Conservation (phyloP, 2,329 filamentous ascomycete species). For the Clonostachys rhizophaga region DNA sequence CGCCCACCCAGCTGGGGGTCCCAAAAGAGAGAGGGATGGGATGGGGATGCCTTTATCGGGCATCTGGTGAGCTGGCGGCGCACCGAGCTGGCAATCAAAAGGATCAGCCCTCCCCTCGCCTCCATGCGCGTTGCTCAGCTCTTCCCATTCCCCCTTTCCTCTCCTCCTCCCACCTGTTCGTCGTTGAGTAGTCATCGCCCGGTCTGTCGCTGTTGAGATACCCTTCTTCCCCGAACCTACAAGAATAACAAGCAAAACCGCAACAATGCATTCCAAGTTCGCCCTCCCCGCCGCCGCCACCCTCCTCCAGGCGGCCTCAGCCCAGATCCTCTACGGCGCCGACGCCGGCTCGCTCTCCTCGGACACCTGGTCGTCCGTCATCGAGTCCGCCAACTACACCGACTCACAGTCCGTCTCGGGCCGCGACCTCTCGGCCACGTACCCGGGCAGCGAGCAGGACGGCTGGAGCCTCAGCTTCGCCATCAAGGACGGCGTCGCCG, state of each 20-base stretch:
- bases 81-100: not conserved
- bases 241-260: not conserved
- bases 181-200: not conserved
- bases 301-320: constrained; percentile 1
- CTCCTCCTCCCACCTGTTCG: not conserved
- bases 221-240: not conserved
- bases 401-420: constrained; percentile 2
- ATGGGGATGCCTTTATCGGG: too few relatives aligned
- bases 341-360: constrained; percentile 1
- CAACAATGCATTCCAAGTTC: constrained; percentile 1
- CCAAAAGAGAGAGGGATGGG: too few relatives aligned
- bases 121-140: not conserved
- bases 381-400: constrained; percentile 2
- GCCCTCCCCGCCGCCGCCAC: constrained; percentile 1
- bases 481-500: not conserved
- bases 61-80: not conserved
- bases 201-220: too few relatives aligned
- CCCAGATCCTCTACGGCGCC: constrained; percentile 1
- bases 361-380: constrained; percentile 1
- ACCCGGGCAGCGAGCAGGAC: constrained; percentile 1
- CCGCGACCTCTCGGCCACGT: constrained; percentile 3
- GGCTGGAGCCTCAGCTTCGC: constrained; percentile 4
- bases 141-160: not conserved
- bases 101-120: not conserved
- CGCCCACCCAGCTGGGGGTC: too few relatives aligned